Percentiles rank a stretch among this genome's conserved stretches.
Evolutionary conservation across 352 stramenopile genomes (phyloP).

Genomic region (Globisporangium camurandrum): DNA sequence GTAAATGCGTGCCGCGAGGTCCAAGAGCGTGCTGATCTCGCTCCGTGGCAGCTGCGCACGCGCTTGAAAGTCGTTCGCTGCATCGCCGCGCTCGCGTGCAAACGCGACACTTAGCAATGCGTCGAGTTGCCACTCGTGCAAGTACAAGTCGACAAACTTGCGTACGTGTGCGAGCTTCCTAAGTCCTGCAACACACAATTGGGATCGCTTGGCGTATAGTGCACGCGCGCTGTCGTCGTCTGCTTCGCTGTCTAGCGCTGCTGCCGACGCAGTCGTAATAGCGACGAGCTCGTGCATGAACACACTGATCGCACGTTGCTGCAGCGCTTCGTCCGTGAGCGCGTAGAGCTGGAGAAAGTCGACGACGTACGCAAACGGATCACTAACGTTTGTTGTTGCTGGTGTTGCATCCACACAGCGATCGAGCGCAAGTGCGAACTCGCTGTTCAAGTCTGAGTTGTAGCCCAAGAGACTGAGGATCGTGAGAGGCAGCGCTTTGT

Average conservation of each 20-base stretch:
- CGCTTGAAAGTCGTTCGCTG: slow-evolving; percentile 36
- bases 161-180: slow-evolving; percentile 25
- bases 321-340: slow-evolving; percentile 36
- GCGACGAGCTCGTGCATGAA: slow-evolving; percentile 39
- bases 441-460: slow-evolving; percentile 57
- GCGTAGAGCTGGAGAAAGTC: slow-evolving; percentile 64
- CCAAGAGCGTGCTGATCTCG: slow-evolving; percentile 32
- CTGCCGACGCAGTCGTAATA: not conserved
- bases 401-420: slow-evolving; percentile 22
- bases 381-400: slow-evolving; percentile 11
- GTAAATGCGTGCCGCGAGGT: slow-evolving; percentile 14
- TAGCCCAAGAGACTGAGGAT: slow-evolving; percentile 64
- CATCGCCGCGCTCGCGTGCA: slow-evolving; percentile 21
- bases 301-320: slow-evolving; percentile 35
- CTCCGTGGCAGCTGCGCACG: slow-evolving; percentile 15
- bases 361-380: slow-evolving; percentile 43
- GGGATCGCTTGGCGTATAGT: slow-evolving; percentile 6
- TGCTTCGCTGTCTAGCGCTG: slow-evolving; percentile 6
- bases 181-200: slow-evolving; percentile 26
- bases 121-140: slow-evolving; percentile 40
- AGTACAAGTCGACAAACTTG: slow-evolving; percentile 48
- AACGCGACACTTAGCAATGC: slow-evolving; percentile 33
- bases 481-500: slow-evolving; percentile 52
- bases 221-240: slow-evolving; percentile 11
- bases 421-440: slow-evolving; percentile 40